Evolutionary conservation across 192 early-diverging fungal species (phyloP), one percentile per base, ranked within the genome.

Genomic region (Oehlia diaphana): DNA sequence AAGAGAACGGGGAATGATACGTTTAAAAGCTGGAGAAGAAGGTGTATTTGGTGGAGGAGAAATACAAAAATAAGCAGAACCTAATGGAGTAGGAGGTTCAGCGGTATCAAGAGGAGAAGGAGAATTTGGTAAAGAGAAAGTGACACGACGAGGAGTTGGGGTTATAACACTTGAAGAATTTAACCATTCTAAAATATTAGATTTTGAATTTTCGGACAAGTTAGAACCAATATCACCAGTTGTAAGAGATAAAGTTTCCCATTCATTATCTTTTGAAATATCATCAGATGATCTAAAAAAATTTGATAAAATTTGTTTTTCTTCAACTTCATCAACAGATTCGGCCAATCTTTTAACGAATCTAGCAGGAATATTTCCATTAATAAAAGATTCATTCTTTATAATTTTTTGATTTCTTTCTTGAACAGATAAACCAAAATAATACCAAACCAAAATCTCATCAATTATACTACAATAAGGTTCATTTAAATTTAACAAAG

Each of bases 401-500:
- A 77, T n/a, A 44, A 77, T 77, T 28, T 28, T 37, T 31, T 7
- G 12, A 28, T 37, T 39, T 16, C 75, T 77, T 42, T 77, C 75
- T 66, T 66, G 37, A 5, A 7, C 26, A 13, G 35, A 47, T 47
- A 77, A 66, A 28, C 75, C 75, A 47, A 77, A 77, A 47, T 77
- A 77, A 53, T 77, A 77, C 31, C 64, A 77, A 28, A 77, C 75
- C 10, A 77, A 66, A 26, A 77, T 77, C 49, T 77, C 62, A 42
- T 77, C 75, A 23, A 77, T 63, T 14, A 63, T 61, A 28, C 35
- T 65, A 44, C 62, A 39, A 63, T 42, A 77, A 44, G 75, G 75
- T 66, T 77, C 75, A 47, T 26, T 64, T 26, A 77, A 42, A 66
- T 77, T 10, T 35, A 77, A 77, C 33, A 77, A 49, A 28, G 75